These are phyloP conservation scores for Volvox africanus DNA, from an alignment of 139 green algal species.

Conservation along the genomic window DNA sequence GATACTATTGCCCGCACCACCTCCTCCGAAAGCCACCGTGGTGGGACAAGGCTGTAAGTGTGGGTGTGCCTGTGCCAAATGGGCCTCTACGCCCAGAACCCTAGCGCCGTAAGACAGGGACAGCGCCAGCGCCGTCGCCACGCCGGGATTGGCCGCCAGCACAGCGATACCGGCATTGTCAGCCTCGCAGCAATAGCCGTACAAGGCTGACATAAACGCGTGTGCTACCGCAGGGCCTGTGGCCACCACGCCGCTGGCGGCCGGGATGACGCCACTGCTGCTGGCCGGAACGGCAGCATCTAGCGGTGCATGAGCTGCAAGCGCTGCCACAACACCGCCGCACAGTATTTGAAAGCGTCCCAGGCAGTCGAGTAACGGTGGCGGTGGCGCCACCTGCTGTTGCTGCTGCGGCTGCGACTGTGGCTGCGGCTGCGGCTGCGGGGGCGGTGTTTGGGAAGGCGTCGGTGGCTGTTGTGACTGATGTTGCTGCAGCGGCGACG, in stretches of 20 bases:
- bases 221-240: background rate
- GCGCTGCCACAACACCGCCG: constrained; percentile 6
- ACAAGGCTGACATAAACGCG: background rate
- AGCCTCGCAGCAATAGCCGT: constrained; percentile 6
- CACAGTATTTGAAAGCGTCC: constrained; percentile 8
- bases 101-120: constrained; percentile 14
- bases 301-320: background rate
- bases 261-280: background rate
- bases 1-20: background rate
- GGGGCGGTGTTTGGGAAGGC: too few relatives aligned
- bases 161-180: background rate
- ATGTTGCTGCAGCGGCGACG: background rate
- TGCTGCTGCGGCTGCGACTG: background rate
- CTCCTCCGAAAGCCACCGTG: background rate
- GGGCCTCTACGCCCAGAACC: background rate
- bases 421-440: background rate
- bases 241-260: background rate
- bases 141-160: background rate
- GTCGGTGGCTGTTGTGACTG: background rate
- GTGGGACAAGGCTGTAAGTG: background rate
- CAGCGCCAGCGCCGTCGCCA: constrained; percentile 28
- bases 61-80: background rate
- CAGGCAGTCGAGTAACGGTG: background rate
- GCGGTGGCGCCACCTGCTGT: background rate
- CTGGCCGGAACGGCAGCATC: background rate